phyloP scores from a whole-genome alignment of 129 eudicot genomes.

The Erigeron canadensis region DNA sequence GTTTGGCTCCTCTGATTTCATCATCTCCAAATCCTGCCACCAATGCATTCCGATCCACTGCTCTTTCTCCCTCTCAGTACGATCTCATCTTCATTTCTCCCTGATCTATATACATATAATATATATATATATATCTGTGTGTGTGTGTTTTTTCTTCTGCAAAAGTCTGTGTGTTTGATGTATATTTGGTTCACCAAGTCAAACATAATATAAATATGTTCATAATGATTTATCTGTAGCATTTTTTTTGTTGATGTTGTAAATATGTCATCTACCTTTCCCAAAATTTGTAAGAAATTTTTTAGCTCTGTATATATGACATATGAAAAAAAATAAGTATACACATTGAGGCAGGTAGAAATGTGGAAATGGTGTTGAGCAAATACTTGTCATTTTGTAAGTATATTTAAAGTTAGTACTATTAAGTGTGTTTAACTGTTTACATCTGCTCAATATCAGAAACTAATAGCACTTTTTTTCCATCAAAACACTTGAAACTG shows the following conservation, averaged over 20 bases:
- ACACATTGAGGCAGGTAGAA: neutral
- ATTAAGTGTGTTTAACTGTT: no score
- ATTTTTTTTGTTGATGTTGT: neutral
- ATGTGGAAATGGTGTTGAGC: no score
- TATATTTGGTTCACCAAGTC: no score
- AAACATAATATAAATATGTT: no score
- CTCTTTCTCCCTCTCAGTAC: conserved; percentile 48
- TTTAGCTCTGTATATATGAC: no score
- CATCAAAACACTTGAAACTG: no score
- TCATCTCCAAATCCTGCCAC: conserved; percentile 46
- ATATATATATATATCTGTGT: neutral
- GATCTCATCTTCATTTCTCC: conserved; percentile 9
- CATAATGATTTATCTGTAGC: neutral
- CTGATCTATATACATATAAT: neutral
- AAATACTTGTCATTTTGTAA: no score
- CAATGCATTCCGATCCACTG: conserved; percentile 49
- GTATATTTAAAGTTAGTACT: no score
- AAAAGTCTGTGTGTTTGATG: no score
- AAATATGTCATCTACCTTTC: neutral
- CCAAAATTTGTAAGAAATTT: neutral
- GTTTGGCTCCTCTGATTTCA: conserved; percentile 47
- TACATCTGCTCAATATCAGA: no score
- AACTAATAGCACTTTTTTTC: no score
- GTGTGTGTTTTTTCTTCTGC: no score
- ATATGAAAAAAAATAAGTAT: neutral